phyloP scores from a whole-genome alignment of 768 basidiomycete genomes.

The Stropharia rugosoannulata region DNA sequence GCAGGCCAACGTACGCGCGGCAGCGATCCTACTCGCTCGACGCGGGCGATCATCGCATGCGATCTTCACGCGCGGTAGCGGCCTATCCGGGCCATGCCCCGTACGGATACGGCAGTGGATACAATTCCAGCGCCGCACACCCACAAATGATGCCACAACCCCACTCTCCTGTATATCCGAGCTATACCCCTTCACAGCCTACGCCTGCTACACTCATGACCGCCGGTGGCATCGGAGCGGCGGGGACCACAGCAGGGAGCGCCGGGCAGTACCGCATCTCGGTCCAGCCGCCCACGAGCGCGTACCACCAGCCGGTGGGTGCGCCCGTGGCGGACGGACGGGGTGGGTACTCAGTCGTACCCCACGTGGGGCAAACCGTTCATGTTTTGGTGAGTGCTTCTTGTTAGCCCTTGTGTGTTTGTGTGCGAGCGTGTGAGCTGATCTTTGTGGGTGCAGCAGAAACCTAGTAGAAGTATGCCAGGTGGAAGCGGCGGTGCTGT shows the following conservation, averaged over 20 bases:
- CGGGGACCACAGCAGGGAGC: background rate
- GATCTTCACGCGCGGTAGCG: background rate
- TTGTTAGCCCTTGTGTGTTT: background rate
- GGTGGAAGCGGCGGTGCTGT: background rate
- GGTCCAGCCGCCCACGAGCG: background rate
- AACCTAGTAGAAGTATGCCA: background rate
- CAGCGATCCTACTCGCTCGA: slow-evolving; percentile 3
- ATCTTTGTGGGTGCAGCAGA: background rate
- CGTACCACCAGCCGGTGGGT: background rate
- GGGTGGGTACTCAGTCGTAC: slow-evolving; percentile 8
- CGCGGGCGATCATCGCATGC: background rate
- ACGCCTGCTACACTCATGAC: background rate
- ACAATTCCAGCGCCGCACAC: background rate
- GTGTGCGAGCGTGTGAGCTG: background rate
- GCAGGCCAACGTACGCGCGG: background rate
- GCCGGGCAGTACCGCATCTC: background rate
- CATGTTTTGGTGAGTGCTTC: slow-evolving; percentile 5
- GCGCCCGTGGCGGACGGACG: slow-evolving; percentile 10
- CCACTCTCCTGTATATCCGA: too few species aligned
- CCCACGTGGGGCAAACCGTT: background rate
- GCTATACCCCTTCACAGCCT: background rate
- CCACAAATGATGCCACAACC: too few species aligned
- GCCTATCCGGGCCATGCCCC: background rate
- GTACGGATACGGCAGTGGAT: background rate
- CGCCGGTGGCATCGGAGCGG: background rate